Conservation (phyloP, 2,329 filamentous ascomycete species). For the Dactylellina leptospora region DNA sequence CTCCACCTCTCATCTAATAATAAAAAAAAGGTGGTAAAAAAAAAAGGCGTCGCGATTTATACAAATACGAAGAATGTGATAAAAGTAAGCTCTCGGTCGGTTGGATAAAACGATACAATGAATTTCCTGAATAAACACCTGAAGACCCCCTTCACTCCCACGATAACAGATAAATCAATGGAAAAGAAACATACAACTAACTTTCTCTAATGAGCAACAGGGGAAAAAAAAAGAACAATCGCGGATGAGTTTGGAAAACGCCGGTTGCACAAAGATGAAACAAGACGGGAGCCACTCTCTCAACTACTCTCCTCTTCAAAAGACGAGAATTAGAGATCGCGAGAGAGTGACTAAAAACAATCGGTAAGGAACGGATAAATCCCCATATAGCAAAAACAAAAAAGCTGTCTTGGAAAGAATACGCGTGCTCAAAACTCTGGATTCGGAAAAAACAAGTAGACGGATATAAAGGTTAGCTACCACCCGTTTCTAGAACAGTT, state of each 20-base stretch:
- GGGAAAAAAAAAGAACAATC: too few species aligned
- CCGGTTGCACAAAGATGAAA: background rate
- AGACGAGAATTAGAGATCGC: background rate
- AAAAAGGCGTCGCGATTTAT: background rate
- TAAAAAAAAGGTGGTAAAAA: background rate
- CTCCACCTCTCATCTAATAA: too few species aligned
- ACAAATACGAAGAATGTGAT: slow-evolving; percentile 1
- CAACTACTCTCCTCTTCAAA: too few species aligned
- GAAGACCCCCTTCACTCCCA: background rate
- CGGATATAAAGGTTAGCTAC: background rate
- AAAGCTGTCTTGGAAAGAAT: background rate
- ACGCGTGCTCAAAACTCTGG: background rate
- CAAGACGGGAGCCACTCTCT: too few species aligned
- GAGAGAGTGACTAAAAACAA: background rate
- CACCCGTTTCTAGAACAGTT: background rate
- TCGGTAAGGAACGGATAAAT: background rate
- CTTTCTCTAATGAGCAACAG: too few species aligned
- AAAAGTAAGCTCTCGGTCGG: too few species aligned
- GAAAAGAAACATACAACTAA: background rate
- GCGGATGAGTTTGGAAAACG: background rate
- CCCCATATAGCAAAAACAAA: background rate
- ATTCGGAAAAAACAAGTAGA: background rate
- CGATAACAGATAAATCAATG: background rate
- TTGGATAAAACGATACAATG: too few species aligned
- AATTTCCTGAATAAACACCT: too few species aligned